Percentiles rank a stretch among this genome's conserved stretches.
Evolutionary conservation across 495 filamentous ascomycete genomes (phyloP).

Genomic region (Penicillium cataractarum): DNA sequence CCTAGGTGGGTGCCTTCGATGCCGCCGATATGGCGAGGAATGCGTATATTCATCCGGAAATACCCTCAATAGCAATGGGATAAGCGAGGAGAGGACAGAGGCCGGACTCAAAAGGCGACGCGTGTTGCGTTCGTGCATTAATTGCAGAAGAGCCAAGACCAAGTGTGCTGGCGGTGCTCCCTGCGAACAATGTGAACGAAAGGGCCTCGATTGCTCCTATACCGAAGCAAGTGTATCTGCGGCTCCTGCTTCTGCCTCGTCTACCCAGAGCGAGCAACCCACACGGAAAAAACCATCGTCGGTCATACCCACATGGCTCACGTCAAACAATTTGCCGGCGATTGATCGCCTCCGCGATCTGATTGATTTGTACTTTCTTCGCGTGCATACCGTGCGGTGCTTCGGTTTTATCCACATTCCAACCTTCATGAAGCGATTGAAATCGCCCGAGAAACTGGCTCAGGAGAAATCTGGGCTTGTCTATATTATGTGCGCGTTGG

Average conservation of each 20-base stretch:
- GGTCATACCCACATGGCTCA: conserved; percentile 1
- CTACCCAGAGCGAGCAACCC: background rate
- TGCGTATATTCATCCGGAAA: background rate
- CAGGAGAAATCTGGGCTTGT: background rate
- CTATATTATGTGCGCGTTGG: background rate
- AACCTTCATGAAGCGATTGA: conserved; percentile 1
- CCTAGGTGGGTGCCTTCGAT: background rate
- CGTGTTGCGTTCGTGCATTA: background rate
- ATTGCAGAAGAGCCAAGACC: conserved; percentile 3
- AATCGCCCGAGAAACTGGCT: background rate
- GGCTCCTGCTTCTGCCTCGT: background rate
- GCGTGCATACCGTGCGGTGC: background rate
- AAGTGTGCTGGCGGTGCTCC: background rate
- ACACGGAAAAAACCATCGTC: background rate
- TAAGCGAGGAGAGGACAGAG: background rate
- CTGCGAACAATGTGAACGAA: conserved; percentile 1
- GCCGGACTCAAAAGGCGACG: conserved; percentile 2
- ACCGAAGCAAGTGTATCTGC: background rate
- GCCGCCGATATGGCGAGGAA: conserved; percentile 4
- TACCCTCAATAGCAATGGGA: background rate
- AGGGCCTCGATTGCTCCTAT: background rate
- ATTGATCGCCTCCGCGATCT: background rate
- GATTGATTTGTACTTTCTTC: conserved; percentile 2
- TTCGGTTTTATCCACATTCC: conserved; percentile 1
- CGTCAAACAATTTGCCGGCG: background rate